Base-by-base conservation (phyloP, 768 basidiomycete genomes). In the Suillus clintonianus region DNA sequence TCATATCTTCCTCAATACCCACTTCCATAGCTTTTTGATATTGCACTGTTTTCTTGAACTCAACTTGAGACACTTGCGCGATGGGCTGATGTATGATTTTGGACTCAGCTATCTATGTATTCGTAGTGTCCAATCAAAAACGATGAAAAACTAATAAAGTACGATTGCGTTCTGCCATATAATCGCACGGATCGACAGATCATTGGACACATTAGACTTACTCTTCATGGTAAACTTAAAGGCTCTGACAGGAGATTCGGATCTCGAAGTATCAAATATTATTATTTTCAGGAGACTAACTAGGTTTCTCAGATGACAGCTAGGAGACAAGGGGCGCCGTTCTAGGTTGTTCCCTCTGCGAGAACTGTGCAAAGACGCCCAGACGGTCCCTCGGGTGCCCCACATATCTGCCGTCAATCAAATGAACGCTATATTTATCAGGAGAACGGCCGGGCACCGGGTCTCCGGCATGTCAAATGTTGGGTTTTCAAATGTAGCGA, bases 1-100 rank as follows among this genome's bases (percentile, higher is more conserved):
- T 56, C 64, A 53, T 53, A 36, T 64, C 60, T 54, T 64, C 61
- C 45, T 60, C 65, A 63, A 65, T 37, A 50, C 64, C 59, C 37
- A 24, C 54, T 37, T 56, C 22, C 15, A 37, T 55, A 55, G 54
- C 36, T 24, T 24, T 24, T 39, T 56, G 36, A 56, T 51, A 56
- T 56, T 37, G 4, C 22, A 53, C 4, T 50, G 5, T 55, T 48
- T 48, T 48, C 13, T 37, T 14, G 13, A 22, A 5, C 34, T 36
- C 27, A 22, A 11, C 13, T 14, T 55, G 39, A 39, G 39, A 57
- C 11, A 27, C 24, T 30, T 57, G 13, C 1, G 36, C 55, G 55
- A 56, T 56, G 55, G 36, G 55, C 2, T 39, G 2, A 39, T 24
- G n/a, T n/a, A n/a, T 53, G 30, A 53, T 53, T 53, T 53, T 30